These are phyloP conservation scores for Phytophthora sp. DNA, from an alignment of 352 stramenopile genomes.

Conservation along the genomic window DNA sequence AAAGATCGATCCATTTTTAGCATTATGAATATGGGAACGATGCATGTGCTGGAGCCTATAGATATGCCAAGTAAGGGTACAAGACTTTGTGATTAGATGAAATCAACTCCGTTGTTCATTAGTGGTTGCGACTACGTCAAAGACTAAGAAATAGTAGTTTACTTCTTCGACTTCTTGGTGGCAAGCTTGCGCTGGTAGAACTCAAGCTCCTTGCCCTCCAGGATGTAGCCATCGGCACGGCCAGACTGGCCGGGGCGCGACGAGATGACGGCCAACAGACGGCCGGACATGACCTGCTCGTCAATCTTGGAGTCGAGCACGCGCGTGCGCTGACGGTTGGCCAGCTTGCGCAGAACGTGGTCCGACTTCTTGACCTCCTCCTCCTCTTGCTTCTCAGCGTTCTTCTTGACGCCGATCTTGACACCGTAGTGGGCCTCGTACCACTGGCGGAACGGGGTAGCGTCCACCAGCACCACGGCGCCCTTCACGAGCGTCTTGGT, in stretches of 20 bases:
- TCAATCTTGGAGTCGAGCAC: constrained; percentile 95
- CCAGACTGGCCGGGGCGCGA: constrained; percentile 98
- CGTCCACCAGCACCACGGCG: constrained; percentile 98
- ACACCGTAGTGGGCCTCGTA: constrained; percentile 99
- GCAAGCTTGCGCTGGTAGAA: constrained; percentile 99
- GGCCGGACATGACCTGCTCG: constrained; percentile 97
- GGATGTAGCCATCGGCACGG: constrained; percentile 98
- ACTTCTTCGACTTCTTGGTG: constrained; percentile 99
- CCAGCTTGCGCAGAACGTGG: constrained; percentile 95
- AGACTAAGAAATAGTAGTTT: constrained; percentile 47
- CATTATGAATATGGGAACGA: too few species aligned
- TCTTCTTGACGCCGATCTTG: constrained; percentile 90
- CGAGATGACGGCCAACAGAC: constrained; percentile 97
- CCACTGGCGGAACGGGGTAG: constrained; percentile 98
- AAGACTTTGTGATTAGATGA: constrained; percentile 37
- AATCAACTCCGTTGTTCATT: constrained; percentile 61
- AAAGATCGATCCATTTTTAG: too few species aligned
- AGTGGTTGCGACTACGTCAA: constrained; percentile 27
- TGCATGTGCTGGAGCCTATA: too few species aligned
- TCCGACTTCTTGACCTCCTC: constrained; percentile 93
- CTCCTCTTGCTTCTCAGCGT: constrained; percentile 79
- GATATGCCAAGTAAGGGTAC: too few species aligned
- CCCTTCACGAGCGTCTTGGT: constrained; percentile 99
- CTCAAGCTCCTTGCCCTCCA: constrained; percentile 99
- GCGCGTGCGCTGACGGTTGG: constrained; percentile 91